phyloP scores from a whole-genome alignment of 2,329 filamentous ascomycete species.

The Pseudogymnoascus sp. region DNA sequence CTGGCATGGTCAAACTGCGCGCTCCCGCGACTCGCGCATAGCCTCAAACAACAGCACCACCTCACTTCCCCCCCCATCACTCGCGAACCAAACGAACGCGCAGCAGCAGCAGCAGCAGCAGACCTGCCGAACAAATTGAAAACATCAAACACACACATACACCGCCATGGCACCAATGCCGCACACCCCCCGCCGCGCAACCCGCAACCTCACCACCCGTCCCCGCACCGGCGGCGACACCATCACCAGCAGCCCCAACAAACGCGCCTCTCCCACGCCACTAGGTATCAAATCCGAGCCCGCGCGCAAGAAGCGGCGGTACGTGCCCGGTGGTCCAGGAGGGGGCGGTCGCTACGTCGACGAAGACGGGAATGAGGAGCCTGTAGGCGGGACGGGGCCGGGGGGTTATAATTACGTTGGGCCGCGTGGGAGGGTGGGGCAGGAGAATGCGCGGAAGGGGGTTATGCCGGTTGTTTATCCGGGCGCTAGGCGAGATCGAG shows the following conservation, averaged over 20 bases:
- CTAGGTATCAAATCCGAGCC: not conserved
- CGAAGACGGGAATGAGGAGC: constrained; percentile 55
- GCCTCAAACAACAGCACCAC: not conserved
- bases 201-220: not conserved
- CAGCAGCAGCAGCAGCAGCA: not conserved
- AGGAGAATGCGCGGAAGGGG: constrained; percentile 40
- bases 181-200: not conserved
- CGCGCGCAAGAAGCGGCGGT: constrained; percentile 57
- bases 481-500: not conserved
- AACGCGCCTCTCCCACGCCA: not conserved
- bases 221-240: not conserved
- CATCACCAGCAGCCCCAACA: not conserved
- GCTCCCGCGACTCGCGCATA: not conserved
- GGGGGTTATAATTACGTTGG: constrained; percentile 43
- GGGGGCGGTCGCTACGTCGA: constrained; percentile 81
- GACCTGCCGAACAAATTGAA: not conserved
- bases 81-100: not conserved
- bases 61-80: not conserved
- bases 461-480: constrained; percentile 39
- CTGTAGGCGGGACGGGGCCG: constrained; percentile 41
- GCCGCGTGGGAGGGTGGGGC: constrained; percentile 46
- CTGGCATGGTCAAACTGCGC: not conserved
- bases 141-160: not conserved
- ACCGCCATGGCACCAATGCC: not conserved
- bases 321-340: constrained; percentile 79